Evolutionary conservation across 2,329 filamentous ascomycete species (phyloP), one percentile per base, ranked within the genome.

Genomic region (Paraphoma chrysanthemicola): DNA sequence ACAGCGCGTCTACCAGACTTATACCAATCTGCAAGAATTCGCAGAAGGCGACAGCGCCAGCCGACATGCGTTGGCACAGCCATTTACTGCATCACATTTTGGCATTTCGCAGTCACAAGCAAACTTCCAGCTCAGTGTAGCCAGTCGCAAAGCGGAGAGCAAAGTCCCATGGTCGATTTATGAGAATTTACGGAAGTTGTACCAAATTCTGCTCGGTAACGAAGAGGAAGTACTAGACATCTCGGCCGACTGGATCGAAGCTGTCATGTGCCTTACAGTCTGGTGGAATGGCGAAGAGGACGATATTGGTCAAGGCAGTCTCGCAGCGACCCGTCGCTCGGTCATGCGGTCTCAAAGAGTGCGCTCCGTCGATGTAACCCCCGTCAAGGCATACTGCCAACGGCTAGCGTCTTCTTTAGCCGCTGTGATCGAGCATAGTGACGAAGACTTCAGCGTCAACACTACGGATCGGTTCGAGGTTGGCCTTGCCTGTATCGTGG

Each of bases 241-340:
- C 44, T 87, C 93, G 1, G 88, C 94, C 69, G 93, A 97, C 76
- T 98, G 94, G 94, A 88, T 94, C 49, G 94, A 98, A 79, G 93
- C 92, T 0, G 90, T 89, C 0, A 79, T 97, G 57, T 91, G 89
- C 1, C 80, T 98, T 48, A 88, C 93, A 31, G 88, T 90, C 6
- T 98, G 94, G 94, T 97, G 93, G 93, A 90, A 96, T 71, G 92
- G 95, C 58, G 86, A 88, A 57, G 84, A 88, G 9, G 80, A 82
- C 12, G 78, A 80, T 1, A 63, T 77, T 29, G 62, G 74, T 1
- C 70, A 76, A 38, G 78, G 75, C 49, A 81, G 76, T 61, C 73
- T 83, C 31, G 76, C 76, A 48, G 76, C 74, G n/a, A 81, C 77
- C 56, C 78, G 80, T 52, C 79, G 77, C 36, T 78, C 78, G 11